Base-by-base conservation (phyloP, 164 flowering plant genomes). In the Magnolia kwangsiensis region DNA sequence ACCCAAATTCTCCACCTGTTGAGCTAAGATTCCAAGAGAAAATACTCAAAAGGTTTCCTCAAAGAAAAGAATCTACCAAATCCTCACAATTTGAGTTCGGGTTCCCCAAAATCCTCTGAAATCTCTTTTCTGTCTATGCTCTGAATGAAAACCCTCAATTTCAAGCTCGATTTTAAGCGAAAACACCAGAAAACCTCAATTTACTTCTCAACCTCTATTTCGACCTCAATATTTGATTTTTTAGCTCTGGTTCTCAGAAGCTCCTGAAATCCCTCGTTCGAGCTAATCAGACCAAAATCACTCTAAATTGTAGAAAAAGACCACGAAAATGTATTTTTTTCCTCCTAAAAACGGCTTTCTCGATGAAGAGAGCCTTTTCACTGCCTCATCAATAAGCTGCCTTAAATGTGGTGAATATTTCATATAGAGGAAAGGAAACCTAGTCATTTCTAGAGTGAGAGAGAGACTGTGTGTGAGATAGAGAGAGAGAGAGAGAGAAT, bases 321-420 rank as follows among this genome's bases (percentile, higher is more conserved):
- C 37, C 45, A 5, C 45, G 0, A 37, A 37, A 37, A 37, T 37
- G 45, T 7, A 5, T 8, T 24, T 51, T 65, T 58, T 21, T 14
- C 61, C 58, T 14, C 51, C 63, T 18, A 78, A 69, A 51, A 73
- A 76, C 50, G 76, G 80, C 75, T 73, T 79, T 81, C 80, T 63
- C 50, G 24, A 27, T 27, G 66, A 72, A 72, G 81, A 83, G 79
- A 80, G 80, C 81, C 81, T 67, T 14, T 10, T 50, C 50, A 61
- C 65, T 49, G 58, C 29, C 50, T 74, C 81, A 82, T 78, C 72
- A 75, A 79, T 74, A 76, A 68, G 64, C 63, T 50, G 27, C 9
- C 58, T 29, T 67, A 27, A 63, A 19, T 50, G 21, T n/a, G 27
- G 9, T n/a, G 21, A 67, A 55, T 49, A 66, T 50, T 50, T 6